Evolutionary conservation across 768 basidiomycete genomes (phyloP).

Genomic region (Leccinum longicurvipes): DNA sequence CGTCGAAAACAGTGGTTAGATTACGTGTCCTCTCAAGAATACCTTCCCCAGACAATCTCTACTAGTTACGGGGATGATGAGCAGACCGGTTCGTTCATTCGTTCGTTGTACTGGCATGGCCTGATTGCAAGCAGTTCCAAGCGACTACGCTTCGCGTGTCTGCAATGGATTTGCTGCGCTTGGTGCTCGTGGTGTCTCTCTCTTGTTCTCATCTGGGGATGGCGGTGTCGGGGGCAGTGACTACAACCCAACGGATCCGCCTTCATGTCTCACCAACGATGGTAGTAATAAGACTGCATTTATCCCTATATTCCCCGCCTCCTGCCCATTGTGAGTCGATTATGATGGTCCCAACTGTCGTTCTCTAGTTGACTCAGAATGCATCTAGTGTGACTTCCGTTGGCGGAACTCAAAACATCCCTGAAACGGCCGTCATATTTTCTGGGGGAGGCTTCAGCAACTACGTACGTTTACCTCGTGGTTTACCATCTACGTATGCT

Average conservation of each 20-base stretch:
- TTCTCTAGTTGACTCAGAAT: background rate
- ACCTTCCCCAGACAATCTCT: conserved; percentile 58
- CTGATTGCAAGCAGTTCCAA: conserved; percentile 45
- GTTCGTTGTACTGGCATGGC: background rate
- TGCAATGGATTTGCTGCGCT: conserved; percentile 65
- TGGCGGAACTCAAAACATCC: conserved; percentile 58
- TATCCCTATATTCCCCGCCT: conserved; percentile 58
- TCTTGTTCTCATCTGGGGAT: conserved; percentile 68
- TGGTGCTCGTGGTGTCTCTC: conserved; percentile 61
- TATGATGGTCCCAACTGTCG: too few species aligned
- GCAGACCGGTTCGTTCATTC: conserved; percentile 48
- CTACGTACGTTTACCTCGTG: conserved; percentile 38
- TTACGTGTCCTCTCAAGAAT: conserved; percentile 45
- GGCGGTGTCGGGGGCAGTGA: conserved; percentile 65
- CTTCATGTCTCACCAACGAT: conserved; percentile 53
- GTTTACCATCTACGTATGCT: background rate
- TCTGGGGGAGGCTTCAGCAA: conserved; percentile 77
- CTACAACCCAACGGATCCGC: conserved; percentile 42
- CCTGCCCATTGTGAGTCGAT: conserved; percentile 49
- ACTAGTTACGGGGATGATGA: conserved; percentile 75
- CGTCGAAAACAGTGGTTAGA: conserved; percentile 53
- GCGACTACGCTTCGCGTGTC: conserved; percentile 51
- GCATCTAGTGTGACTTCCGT: conserved; percentile 61
- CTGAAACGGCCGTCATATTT: conserved; percentile 58
- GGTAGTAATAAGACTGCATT: conserved; percentile 53